These are phyloP conservation scores for Podaxis sp. DNA, from an alignment of 768 basidiomycete species.

Conservation along the genomic window DNA sequence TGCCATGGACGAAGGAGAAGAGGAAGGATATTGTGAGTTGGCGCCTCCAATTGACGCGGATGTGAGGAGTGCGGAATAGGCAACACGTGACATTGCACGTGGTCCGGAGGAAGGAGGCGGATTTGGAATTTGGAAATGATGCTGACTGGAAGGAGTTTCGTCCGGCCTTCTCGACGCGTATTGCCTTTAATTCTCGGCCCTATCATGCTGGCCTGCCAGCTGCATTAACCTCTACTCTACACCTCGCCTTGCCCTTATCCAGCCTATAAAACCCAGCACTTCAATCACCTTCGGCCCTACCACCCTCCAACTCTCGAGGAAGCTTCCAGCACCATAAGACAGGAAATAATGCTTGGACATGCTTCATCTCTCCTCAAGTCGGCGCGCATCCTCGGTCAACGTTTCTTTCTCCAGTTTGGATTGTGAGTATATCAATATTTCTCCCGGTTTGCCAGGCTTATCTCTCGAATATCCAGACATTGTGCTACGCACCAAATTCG, in stretches of 20 bases:
- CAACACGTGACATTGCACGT: constrained; percentile 4
- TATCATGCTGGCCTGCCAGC: constrained; percentile 9
- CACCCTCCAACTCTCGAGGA: not conserved
- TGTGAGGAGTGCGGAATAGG: not conserved
- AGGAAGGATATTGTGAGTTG: not conserved
- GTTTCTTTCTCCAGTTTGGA: constrained; percentile 73
- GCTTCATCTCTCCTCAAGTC: constrained; percentile 33
- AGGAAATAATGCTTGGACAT: constrained; percentile 18
- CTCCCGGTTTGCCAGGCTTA: constrained; percentile 10
- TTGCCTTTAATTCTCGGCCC: not conserved
- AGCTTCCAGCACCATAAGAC: not conserved
- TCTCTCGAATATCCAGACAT: constrained; percentile 48
- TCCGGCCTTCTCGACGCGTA: constrained; percentile 8
- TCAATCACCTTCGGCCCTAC: constrained; percentile 1
- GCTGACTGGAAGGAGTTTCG: not conserved
- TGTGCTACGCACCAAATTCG: constrained; percentile 90
- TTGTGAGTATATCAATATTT: constrained; percentile 51
- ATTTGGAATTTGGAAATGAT: not conserved
- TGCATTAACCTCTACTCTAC: constrained; percentile 1
- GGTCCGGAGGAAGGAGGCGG: not conserved
- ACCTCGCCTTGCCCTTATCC: constrained; percentile 20
- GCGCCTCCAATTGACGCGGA: not conserved
- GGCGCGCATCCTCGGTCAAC: constrained; percentile 41
- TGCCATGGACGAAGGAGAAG: constrained; percentile 21
- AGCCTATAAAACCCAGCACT: constrained; percentile 4